Evolutionary conservation across 306 rosid species (phyloP), one percentile per base, ranked within the genome.

Genomic region (Hippophae gyantsensis): DNA sequence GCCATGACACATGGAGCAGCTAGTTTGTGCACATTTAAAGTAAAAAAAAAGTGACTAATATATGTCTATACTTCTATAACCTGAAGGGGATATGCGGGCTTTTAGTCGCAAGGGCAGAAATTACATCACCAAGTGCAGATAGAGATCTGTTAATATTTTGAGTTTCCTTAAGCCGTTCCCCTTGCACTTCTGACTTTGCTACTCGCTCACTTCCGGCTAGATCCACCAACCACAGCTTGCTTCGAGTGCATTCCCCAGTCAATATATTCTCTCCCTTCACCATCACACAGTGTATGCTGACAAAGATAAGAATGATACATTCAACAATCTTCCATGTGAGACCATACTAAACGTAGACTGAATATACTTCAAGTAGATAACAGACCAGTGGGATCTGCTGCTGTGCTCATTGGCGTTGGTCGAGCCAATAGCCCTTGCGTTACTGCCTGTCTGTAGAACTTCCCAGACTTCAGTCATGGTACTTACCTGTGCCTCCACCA

Each of bases 121-220:
- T 88, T 71, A 92, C 99, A 75, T 92, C 99, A 66, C 99, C 99
- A 41, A 92, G 97, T 42, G 99, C 97, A 60, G 97, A 93, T 45
- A 93, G 84, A 52, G 99, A 93, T 69, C 97, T 76, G 57, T 93
- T 93, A 57, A 93, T 93, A 64, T 93, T 93, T 64, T 88, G 99
- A 13, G 99, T 86, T 80, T 93, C 99, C 83, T 84, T 88, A 49
- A 93, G 80, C 52, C 99, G 76, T 60, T 93, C 99, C 43, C 97
- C 99, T 64, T 84, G 99, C 43, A 93, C 99, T 75, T 93, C 99
- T 63, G 95, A 79, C 79, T 86, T 93, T 0, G 95, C 93, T 14
- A 93, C 78, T 74, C 99, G 85, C 70, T 93, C 99, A 7, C 99
- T 93, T 56, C 99, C 99, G 7, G 99, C 99, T 54, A 93, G 78